phyloP scores from a whole-genome alignment of 2,329 filamentous ascomycete genomes.

The Botrytis sinoallii region DNA sequence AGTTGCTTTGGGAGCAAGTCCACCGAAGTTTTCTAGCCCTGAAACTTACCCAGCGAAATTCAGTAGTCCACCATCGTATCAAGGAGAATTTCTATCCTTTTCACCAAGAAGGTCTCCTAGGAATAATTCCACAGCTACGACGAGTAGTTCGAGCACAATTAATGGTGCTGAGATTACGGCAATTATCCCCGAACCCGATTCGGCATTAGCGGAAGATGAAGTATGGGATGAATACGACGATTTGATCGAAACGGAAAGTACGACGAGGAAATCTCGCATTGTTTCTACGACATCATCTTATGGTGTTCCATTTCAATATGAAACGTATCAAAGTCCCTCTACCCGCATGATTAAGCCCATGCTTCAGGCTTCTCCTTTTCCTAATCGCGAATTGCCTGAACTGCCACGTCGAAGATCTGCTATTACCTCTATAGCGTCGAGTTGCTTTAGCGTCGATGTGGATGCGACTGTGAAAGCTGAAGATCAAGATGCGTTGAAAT shows the following conservation, averaged over 20 bases:
- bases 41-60: conserved; percentile 23
- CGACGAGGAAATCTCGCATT: conserved; percentile 43
- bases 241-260: conserved; percentile 66
- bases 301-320: conserved; percentile 55
- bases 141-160: conserved; percentile 50
- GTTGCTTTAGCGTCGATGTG: conserved; percentile 54
- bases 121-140: conserved; percentile 65
- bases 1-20: conserved; percentile 49
- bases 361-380: background rate
- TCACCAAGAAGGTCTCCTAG: conserved; percentile 56
- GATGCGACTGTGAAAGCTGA: conserved; percentile 47
- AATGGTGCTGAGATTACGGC: conserved; percentile 63
- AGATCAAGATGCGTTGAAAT: conserved; percentile 42
- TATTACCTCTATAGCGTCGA: conserved; percentile 43
- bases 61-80: conserved; percentile 25
- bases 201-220: conserved; percentile 80
- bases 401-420: conserved; percentile 16
- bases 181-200: conserved; percentile 58
- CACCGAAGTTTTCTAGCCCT: conserved; percentile 30
- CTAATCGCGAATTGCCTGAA: conserved; percentile 18
- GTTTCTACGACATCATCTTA: conserved; percentile 55
- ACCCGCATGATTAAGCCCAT: background rate
- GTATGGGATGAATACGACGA: conserved; percentile 96
- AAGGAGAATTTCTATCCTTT: conserved; percentile 69
- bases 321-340: conserved; percentile 43